Evolutionary conservation across 2,329 filamentous ascomycete species (phyloP).

Genomic region (Penicillium brevicompactum): DNA sequence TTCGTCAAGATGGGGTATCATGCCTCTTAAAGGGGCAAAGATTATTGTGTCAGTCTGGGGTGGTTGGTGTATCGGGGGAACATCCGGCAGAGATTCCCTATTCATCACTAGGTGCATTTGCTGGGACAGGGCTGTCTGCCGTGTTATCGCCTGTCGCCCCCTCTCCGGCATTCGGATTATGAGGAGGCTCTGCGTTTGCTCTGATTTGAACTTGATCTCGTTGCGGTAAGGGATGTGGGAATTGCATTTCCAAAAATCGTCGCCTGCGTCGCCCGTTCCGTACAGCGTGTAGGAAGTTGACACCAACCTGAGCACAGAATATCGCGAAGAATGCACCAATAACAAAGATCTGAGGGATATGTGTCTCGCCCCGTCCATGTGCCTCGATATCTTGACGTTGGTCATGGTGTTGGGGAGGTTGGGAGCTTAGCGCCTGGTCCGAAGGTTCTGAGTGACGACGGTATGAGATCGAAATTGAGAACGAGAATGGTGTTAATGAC

Average conservation of each 20-base stretch:
- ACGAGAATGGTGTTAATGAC: constrained; percentile 36
- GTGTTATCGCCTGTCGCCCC: constrained; percentile 1
- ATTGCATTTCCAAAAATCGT: constrained; percentile 23
- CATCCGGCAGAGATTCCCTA: neutral
- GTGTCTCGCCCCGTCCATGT: constrained; percentile 16
- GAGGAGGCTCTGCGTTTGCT: neutral
- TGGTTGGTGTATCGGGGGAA: neutral
- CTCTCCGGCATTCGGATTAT: neutral
- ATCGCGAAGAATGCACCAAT: constrained; percentile 34
- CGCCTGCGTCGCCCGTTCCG: constrained; percentile 26
- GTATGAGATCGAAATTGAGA: constrained; percentile 41
- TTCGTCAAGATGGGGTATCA: constrained; percentile 3
- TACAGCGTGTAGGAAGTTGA: constrained; percentile 32
- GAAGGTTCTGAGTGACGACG: constrained; percentile 26
- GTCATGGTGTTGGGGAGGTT: constrained; percentile 3
- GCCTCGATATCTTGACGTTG: neutral
- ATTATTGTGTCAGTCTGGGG: neutral
- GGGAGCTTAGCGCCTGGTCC: constrained; percentile 2
- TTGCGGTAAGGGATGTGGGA: constrained; percentile 25
- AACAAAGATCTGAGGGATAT: constrained; percentile 36
- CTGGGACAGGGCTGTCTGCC: constrained; percentile 1
- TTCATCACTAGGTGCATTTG: neutral
- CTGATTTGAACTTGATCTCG: constrained; percentile 2
- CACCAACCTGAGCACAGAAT: constrained; percentile 32
- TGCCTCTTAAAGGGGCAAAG: neutral